Conservation (phyloP, 306 rosid species). For the Cicer judaicum region DNA sequence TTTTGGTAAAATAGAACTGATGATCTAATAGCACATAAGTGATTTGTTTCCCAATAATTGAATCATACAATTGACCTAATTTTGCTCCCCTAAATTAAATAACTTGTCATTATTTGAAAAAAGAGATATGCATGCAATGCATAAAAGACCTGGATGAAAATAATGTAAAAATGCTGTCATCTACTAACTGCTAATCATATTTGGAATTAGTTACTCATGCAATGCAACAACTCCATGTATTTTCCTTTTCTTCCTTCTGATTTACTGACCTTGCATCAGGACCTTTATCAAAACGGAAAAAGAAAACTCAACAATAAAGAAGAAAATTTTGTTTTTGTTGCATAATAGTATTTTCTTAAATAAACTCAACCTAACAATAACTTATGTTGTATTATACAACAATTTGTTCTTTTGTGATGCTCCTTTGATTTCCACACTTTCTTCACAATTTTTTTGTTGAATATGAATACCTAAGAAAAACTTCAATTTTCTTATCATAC, state of each 20-base stretch:
- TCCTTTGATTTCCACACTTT: too few species aligned
- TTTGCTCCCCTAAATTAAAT: neutral
- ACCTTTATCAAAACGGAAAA: conserved; percentile 16
- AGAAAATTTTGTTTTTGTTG: too few species aligned
- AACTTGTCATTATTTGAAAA: neutral
- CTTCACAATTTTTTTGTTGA: too few species aligned
- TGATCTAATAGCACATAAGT: neutral
- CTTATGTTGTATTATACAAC: too few species aligned
- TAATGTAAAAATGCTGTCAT: neutral
- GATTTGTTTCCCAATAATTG: neutral
- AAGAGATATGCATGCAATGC: neutral
- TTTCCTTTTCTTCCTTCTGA: conserved; percentile 3
- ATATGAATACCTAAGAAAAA: too few species aligned
- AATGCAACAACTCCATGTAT: neutral
- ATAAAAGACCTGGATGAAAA: neutral
- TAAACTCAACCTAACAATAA: too few species aligned
- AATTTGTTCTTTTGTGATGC: too few species aligned
- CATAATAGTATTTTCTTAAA: too few species aligned
- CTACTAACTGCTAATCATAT: neutral
- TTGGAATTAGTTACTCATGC: neutral
- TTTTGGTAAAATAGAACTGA: too few species aligned
- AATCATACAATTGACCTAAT: neutral
- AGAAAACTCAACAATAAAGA: neutral
- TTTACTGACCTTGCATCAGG: neutral
- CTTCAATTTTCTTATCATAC: too few species aligned